Base-by-base conservation (phyloP, 352 stramenopile genomes). In the Elongisporangium senticosum region DNA sequence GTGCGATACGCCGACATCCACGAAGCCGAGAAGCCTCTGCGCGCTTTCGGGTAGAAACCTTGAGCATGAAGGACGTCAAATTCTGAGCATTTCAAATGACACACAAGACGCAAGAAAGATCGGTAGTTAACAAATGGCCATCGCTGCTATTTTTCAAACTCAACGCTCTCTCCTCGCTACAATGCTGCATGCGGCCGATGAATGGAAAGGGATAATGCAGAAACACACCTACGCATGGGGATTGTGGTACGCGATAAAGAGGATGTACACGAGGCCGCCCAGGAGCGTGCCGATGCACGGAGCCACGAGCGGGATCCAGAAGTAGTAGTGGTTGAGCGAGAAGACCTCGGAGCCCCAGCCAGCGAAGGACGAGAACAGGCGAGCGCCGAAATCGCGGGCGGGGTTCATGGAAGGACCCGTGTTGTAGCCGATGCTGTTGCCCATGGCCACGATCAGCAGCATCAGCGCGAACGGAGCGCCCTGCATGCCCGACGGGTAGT, bases 301-400 rank as follows among this genome's bases (percentile, higher is more conserved):
- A 10, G 58, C 75, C 13, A 86, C 68, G 22, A 86, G 65, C 14
- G 75, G 75, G 3, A 86, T 54, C 75, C 72, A 86, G 52, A 81
- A 86, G 71, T 86, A 86, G 61, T 72, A 59, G 56, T 79, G 58
- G 43, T 63, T 63, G 3, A 65, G 20, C 17, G 67, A 68, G 65
- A 86, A 83, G 20, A 79, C 70, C 43, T 64, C 59, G 22, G 62
- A 69, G 28, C 73, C 75, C 68, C 71, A 83, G 55, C 75, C 75
- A 55, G 73, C 75, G 17, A 68, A 52, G 47, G 56, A 19, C 33
- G 74, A 68, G 49, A 85, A 71, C 48, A 84, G 26, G 19, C 74
- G 68, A 53, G 72, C 61, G 7, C 71, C 68, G n/a, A 79, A 60
- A 28, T 79, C 68, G 11, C 71, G 68, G 11, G 71, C 71, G 2